Evolutionary conservation across 495 filamentous ascomycete species (phyloP).

Genomic region (Penicillium turbatum): DNA sequence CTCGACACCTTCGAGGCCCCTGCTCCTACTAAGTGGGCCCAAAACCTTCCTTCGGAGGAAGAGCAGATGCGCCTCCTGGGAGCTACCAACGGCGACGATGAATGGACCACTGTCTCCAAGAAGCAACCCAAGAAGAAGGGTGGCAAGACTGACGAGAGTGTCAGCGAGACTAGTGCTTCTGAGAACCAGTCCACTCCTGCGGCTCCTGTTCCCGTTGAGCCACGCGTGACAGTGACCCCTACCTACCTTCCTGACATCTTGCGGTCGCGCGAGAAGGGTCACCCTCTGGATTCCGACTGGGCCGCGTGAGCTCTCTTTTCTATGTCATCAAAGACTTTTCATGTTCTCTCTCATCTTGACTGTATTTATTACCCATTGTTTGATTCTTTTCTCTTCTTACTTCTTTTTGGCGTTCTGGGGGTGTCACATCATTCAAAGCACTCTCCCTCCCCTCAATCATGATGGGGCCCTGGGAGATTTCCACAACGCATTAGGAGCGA

Average conservation of each 20-base stretch:
- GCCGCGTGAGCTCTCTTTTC: conserved; percentile 34
- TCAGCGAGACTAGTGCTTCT: conserved; percentile 38
- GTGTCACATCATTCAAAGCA: conserved; percentile 30
- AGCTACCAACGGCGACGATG: conserved; percentile 53
- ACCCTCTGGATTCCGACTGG: conserved; percentile 60
- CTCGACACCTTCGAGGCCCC: conserved; percentile 11
- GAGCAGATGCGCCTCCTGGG: conserved; percentile 72
- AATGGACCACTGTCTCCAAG: conserved; percentile 72
- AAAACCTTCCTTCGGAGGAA: conserved; percentile 71
- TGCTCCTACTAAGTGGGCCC: conserved; percentile 44
- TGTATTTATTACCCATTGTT: conserved; percentile 35
- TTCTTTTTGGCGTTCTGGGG: conserved; percentile 36
- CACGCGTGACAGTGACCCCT: conserved; percentile 39
- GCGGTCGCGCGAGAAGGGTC: conserved; percentile 41
- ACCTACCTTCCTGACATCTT: conserved; percentile 43
- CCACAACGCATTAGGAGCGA: conserved; percentile 13
- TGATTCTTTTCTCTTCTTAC: neutral
- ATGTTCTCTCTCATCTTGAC: conserved; percentile 14
- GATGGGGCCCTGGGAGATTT: conserved; percentile 6
- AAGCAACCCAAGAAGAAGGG: conserved; percentile 58
- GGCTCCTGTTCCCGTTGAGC: conserved; percentile 33
- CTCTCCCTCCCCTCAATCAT: conserved; percentile 2
- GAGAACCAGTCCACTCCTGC: conserved; percentile 34
- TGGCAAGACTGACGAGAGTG: conserved; percentile 40
- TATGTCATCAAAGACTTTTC: neutral